Evolutionary conservation across 257 asterid species (phyloP), one percentile per base, ranked within the genome.

Genomic region (Gentiana dahurica): DNA sequence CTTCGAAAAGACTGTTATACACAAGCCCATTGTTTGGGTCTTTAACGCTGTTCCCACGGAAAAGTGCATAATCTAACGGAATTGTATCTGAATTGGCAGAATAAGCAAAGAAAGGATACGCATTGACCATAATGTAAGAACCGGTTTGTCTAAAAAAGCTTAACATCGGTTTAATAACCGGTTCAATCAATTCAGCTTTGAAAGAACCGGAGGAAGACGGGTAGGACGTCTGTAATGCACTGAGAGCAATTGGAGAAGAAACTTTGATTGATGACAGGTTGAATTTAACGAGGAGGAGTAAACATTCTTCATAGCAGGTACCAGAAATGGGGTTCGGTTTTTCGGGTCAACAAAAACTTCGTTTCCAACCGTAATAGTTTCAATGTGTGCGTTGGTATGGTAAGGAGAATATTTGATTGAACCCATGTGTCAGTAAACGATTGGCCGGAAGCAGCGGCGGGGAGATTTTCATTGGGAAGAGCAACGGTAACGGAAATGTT

Each of bases 151-250:
- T 69, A 0, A 87, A 61, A 13, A 90, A 81, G n/a, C 34, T 57
- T 66, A 90, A 58, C 95, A 90, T 82, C 35, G 96, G 96, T 57
- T 80, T 82, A 33, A 90, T 81, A 4, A 75, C 98, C 61, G 96
- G 89, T 49, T 84, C 89, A 33, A 84, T 39, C 0, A 90, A 73
- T 0, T 77, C 89, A 39, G 79, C 36, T 36, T 87, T 81, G 74
- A 90, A 87, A 0, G 89, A 58, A 5, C 98, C 98, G 73, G 92
- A 6, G 0, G 98, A 90, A 0, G 98, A 51, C 0, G 98, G 98
- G 74, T 90, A 90, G 5, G 98, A 90, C 0, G 66, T 59, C 6
- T 68, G 66, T 34, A 90, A 76, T 0, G 89, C 95, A 36, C 79
- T 73, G 49, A 87, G 94, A 0, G 96, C 94, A 8, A 90, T 10